A percentile compares a stretch with the other conserved stretches of the same genome.
Conservation (phyloP, 192 early-diverging fungal genomes). For the Podila clonocystis region DNA sequence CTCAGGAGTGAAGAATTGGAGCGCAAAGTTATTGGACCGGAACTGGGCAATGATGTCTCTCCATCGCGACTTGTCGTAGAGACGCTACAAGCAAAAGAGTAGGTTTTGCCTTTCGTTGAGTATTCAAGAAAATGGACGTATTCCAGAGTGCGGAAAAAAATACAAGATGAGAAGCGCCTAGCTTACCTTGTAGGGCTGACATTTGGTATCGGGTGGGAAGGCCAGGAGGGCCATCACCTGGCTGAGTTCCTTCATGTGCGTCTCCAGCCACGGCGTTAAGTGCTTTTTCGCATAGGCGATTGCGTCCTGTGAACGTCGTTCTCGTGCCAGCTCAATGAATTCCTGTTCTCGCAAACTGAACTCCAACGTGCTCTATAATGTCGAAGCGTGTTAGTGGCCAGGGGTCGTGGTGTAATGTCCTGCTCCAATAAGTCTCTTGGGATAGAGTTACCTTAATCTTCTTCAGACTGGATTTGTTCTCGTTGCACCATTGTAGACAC, state of each 20-base stretch:
- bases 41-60: slow-evolving; percentile 80
- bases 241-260: slow-evolving; percentile 83
- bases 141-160: background rate
- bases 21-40: slow-evolving; percentile 84
- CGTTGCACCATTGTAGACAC: slow-evolving; percentile 93
- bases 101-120: background rate
- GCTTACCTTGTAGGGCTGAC: slow-evolving; percentile 81
- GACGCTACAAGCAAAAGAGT: slow-evolving; percentile 45
- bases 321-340: slow-evolving; percentile 88
- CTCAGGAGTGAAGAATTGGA: slow-evolving; percentile 89
- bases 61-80: slow-evolving; percentile 85
- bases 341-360: slow-evolving; percentile 97
- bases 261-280: slow-evolving; percentile 78
- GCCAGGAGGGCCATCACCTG: slow-evolving; percentile 92
- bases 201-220: slow-evolving; percentile 79
- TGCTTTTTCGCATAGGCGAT: slow-evolving; percentile 91
- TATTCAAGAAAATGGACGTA: background rate
- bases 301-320: slow-evolving; percentile 70
- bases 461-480: slow-evolving; percentile 87
- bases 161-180: background rate
- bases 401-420: no score
- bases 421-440: no score
- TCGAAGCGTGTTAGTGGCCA: no score
- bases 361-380: slow-evolving; percentile 88
- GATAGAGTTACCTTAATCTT: slow-evolving; percentile 82